Evolutionary conservation across 1,284 basidiomycete species (phyloP).

Genomic region (Ganoderma sinense): DNA sequence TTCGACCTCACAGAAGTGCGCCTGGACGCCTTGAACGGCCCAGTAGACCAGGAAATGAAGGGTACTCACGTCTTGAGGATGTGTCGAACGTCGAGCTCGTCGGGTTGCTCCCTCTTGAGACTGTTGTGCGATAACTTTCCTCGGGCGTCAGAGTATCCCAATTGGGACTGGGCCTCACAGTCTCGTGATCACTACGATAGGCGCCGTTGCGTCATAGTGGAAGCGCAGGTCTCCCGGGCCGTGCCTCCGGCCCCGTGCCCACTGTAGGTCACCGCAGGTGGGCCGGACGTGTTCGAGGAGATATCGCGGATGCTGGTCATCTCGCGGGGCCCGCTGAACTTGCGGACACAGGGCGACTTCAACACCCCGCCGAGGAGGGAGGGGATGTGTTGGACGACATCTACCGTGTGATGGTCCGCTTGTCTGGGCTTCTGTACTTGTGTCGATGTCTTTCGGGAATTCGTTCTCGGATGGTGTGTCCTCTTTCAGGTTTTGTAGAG

Average conservation of each 20-base stretch:
- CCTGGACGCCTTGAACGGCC: neutral
- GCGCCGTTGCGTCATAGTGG: neutral
- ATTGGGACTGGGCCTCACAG: conserved; percentile 25
- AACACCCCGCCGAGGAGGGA: neutral
- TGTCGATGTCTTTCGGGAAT: no score
- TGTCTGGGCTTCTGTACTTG: no score
- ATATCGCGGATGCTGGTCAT: no score
- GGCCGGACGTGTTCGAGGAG: no score
- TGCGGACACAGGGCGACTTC: no score
- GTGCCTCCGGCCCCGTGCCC: no score
- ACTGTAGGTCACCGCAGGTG: no score
- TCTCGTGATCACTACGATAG: conserved; percentile 7
- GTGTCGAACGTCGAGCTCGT: conserved; percentile 41
- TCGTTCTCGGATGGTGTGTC: no score
- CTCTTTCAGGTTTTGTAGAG: no score
- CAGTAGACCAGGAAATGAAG: conserved; percentile 15
- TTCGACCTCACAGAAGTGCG: conserved; percentile 12
- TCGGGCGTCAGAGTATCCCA: conserved; percentile 21
- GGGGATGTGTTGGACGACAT: neutral
- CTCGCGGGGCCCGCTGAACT: no score
- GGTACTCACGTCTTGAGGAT: conserved; percentile 50
- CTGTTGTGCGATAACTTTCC: conserved; percentile 28
- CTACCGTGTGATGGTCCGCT: neutral
- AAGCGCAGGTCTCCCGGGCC: no score
- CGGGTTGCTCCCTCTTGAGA: conserved; percentile 32